Evolutionary conservation across 495 filamentous ascomycete genomes (phyloP).

Genomic region (Aspergillus sclerotiicarbonarius): DNA sequence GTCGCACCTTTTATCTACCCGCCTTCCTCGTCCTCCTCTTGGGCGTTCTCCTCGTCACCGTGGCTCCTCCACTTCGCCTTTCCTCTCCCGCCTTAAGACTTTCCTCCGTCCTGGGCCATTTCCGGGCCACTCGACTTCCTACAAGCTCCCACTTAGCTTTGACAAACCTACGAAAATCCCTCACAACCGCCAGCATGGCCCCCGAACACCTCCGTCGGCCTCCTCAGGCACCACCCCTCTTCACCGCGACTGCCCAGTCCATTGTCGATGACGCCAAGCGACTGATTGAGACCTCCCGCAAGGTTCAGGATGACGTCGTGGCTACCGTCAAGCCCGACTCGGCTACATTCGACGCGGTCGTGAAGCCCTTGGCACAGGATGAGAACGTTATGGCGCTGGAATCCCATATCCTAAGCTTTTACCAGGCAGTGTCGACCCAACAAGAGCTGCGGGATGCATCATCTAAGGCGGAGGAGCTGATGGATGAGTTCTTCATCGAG

Average conservation of each 20-base stretch:
- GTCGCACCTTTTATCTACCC: slow-evolving; percentile 47
- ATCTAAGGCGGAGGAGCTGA: slow-evolving; percentile 63
- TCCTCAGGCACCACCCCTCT: slow-evolving; percentile 80
- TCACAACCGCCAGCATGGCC: slow-evolving; percentile 67
- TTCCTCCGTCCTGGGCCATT: slow-evolving; percentile 60
- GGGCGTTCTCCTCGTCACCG: slow-evolving; percentile 58
- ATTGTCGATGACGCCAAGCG: slow-evolving; percentile 74
- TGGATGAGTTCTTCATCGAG: slow-evolving; percentile 68
- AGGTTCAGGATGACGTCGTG: slow-evolving; percentile 72
- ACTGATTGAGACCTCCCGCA: slow-evolving; percentile 65
- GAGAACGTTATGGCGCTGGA: slow-evolving; percentile 63
- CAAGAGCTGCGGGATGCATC: slow-evolving; percentile 68
- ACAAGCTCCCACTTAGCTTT: slow-evolving; percentile 15
- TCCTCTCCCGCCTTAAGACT: slow-evolving; percentile 39
- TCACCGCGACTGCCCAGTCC: slow-evolving; percentile 76
- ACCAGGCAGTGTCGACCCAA: slow-evolving; percentile 74
- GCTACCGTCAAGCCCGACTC: slow-evolving; percentile 60
- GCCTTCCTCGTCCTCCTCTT: slow-evolving; percentile 62
- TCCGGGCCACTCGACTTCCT: slow-evolving; percentile 46
- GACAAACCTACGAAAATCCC: slow-evolving; percentile 36
- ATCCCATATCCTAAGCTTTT: slow-evolving; percentile 66
- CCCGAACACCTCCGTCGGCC: slow-evolving; percentile 62
- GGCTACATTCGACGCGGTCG: slow-evolving; percentile 64
- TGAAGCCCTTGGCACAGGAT: slow-evolving; percentile 64
- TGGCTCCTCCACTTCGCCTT: slow-evolving; percentile 70